Evolutionary conservation across 306 rosid genomes (phyloP).

Genomic region (Biancaea sappan): DNA sequence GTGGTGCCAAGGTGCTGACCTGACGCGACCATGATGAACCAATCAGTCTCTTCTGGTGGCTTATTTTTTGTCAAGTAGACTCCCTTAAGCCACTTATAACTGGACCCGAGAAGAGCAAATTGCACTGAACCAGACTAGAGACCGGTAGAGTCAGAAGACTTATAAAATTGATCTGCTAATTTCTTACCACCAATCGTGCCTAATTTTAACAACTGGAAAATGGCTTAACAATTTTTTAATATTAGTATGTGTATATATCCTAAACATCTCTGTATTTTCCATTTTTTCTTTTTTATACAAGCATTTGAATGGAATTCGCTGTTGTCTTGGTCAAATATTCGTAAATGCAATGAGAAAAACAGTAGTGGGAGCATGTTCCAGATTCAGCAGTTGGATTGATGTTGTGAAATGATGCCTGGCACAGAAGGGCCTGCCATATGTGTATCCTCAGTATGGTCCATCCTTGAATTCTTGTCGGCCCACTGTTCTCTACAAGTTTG

Average conservation of each 20-base stretch:
- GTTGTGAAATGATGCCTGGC: slow-evolving; percentile 48
- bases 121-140: neutral
- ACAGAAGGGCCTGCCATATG: slow-evolving; percentile 51
- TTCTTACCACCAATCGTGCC: neutral
- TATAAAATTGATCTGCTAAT: neutral
- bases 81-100: neutral
- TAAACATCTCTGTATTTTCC: neutral
- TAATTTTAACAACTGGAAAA: slow-evolving; percentile 9
- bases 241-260: neutral
- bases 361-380: slow-evolving; percentile 40
- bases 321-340: slow-evolving; percentile 43
- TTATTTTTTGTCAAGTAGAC: slow-evolving; percentile 2
- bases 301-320: slow-evolving; percentile 12
- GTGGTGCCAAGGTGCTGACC: slow-evolving; percentile 30
- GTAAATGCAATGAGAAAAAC: slow-evolving; percentile 25
- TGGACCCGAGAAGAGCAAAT: neutral
- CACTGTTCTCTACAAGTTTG: slow-evolving; percentile 44
- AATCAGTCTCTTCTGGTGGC: slow-evolving; percentile 26
- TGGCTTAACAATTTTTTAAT: neutral
- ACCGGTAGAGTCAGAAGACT: neutral
- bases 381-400: slow-evolving; percentile 43
- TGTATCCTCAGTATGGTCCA: slow-evolving; percentile 56
- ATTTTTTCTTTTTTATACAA: neutral
- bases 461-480: slow-evolving; percentile 73
- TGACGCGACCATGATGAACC: slow-evolving; percentile 13